Percentiles rank a stretch among this genome's conserved stretches.
These are phyloP conservation scores for Zizania latifolia DNA, from an alignment of 176 grass and related monocot genomes.

Conservation along the genomic window DNA sequence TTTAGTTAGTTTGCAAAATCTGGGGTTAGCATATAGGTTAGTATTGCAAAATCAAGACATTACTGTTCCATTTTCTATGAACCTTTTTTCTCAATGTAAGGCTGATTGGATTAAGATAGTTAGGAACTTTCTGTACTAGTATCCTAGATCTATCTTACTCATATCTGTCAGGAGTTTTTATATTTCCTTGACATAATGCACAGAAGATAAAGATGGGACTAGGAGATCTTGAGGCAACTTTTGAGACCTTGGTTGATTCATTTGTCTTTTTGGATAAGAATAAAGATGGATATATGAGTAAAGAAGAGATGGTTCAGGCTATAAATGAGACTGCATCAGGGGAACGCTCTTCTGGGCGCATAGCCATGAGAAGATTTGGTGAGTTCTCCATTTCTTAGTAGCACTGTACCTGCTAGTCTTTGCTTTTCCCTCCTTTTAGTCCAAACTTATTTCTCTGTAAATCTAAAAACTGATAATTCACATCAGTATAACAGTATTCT, in stretches of 20 bases:
- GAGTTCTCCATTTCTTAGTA: constrained; percentile 24
- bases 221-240: constrained; percentile 66
- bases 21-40: not conserved
- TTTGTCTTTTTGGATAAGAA: constrained; percentile 98
- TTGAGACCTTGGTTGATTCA: constrained; percentile 79
- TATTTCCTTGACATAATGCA: constrained; percentile 45
- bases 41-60: not conserved
- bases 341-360: constrained; percentile 88
- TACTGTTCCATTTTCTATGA: not conserved
- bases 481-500: not conserved
- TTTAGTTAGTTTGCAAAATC: not conserved
- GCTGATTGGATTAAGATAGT: not conserved
- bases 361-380: constrained; percentile 98
- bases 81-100: not conserved
- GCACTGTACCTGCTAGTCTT: not conserved
- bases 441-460: too few species aligned
- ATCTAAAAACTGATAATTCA: not conserved
- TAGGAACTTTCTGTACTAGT: not conserved
- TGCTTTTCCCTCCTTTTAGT: not conserved
- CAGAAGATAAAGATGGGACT: constrained; percentile 80
- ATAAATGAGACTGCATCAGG: constrained; percentile 88
- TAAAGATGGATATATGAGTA: constrained; percentile 94
- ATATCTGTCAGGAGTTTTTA: not conserved
- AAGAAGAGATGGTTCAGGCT: constrained; percentile 87
- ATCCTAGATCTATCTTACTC: not conserved